A percentile compares a stretch with the other conserved stretches of the same genome.
phyloP scores from a whole-genome alignment of 75 land plant species.

The Selaginella tamariscina region DNA sequence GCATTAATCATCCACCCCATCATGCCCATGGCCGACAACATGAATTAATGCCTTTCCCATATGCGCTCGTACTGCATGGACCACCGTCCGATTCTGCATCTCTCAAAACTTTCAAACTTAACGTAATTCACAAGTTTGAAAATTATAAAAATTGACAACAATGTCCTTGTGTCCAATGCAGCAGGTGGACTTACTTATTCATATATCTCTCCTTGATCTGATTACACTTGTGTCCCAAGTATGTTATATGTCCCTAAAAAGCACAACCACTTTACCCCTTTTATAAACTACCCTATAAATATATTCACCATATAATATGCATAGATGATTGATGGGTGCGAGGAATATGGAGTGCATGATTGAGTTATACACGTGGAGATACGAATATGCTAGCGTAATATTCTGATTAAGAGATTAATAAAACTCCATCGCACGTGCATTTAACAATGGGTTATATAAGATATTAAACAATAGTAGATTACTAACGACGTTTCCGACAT shows the following conservation, averaged over 20 bases:
- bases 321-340: not conserved
- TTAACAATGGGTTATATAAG: not conserved
- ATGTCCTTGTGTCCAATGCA: not conserved
- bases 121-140: too few relatives aligned
- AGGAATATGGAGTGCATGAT: not conserved
- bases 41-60: not conserved
- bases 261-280: too few relatives aligned
- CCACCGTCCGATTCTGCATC: too few relatives aligned
- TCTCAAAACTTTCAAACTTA: too few relatives aligned
- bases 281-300: too few relatives aligned
- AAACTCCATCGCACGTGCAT: not conserved
- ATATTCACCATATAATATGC: too few relatives aligned
- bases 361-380: too few relatives aligned
- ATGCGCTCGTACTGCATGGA: not conserved
- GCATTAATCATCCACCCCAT: not conserved
- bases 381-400: not conserved
- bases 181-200: not conserved
- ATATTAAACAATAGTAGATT: not conserved
- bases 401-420: not conserved
- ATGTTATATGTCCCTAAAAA: too few relatives aligned
- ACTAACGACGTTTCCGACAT: not conserved
- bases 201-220: not conserved
- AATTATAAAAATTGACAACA: too few relatives aligned
- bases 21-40: slow-evolving; percentile 4
- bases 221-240: too few relatives aligned